phyloP scores from a whole-genome alignment of 768 basidiomycete species.

The Calocybe gangraenosa region DNA sequence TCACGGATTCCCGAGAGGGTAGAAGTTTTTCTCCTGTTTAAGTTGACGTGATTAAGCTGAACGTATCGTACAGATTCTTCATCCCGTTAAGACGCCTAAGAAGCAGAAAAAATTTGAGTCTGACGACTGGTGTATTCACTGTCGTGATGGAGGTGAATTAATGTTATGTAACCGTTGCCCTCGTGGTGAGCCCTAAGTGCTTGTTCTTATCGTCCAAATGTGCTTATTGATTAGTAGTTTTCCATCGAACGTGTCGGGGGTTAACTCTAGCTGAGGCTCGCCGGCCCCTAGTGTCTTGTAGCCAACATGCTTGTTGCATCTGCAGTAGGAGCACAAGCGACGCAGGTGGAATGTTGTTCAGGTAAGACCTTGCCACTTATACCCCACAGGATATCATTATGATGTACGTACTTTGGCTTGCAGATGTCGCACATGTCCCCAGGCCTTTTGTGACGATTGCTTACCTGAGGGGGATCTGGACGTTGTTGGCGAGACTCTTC shows the following conservation, averaged over 20 bases:
- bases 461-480: constrained; percentile 45
- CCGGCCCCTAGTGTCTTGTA: constrained; percentile 28
- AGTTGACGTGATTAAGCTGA: constrained; percentile 3
- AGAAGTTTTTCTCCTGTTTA: neutral
- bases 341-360: constrained; percentile 55
- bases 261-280: constrained; percentile 26
- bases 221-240: constrained; percentile 31
- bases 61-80: constrained; percentile 12
- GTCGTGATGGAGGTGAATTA: constrained; percentile 56
- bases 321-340: constrained; percentile 42
- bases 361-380: constrained; percentile 26
- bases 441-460: constrained; percentile 62
- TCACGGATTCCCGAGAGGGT: constrained; percentile 16
- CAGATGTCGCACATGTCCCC: constrained; percentile 57
- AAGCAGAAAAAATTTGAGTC: constrained; percentile 36
- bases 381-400: neutral
- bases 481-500: constrained; percentile 49
- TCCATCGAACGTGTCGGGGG: constrained; percentile 48
- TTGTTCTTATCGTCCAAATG: neutral
- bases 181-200: constrained; percentile 35
- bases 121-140: constrained; percentile 58
- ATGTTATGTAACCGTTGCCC: constrained; percentile 47
- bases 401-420: neutral
- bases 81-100: constrained; percentile 11
- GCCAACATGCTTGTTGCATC: constrained; percentile 45